Evolutionary conservation across 768 basidiomycete genomes (phyloP).

Genomic region (Xerocomus brunneocitrinus): DNA sequence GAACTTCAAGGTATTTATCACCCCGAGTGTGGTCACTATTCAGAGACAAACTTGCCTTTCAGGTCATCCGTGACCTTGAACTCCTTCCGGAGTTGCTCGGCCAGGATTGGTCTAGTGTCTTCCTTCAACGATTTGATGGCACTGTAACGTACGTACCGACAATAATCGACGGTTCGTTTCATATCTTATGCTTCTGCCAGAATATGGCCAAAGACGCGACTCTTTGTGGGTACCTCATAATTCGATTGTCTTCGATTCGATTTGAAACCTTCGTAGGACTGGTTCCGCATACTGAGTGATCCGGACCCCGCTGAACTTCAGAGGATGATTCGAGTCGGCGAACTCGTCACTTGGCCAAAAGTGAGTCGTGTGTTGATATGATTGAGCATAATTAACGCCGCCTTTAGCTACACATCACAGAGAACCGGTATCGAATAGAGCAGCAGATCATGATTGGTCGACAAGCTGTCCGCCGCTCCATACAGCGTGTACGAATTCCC

Average conservation of each 20-base stretch:
- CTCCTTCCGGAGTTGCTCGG: constrained; percentile 90
- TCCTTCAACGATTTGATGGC: constrained; percentile 90
- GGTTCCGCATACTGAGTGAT: constrained; percentile 79
- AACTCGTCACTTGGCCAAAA: constrained; percentile 96
- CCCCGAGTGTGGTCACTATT: not conserved
- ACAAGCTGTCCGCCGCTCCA: constrained; percentile 56
- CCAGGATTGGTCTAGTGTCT: constrained; percentile 95
- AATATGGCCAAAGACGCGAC: constrained; percentile 80
- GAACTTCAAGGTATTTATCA: constrained; percentile 71
- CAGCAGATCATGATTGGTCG: constrained; percentile 79
- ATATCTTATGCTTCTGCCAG: constrained; percentile 37
- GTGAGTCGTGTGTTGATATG: constrained; percentile 36
- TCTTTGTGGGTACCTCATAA: constrained; percentile 48
- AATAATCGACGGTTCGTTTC: constrained; percentile 7
- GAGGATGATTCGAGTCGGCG: constrained; percentile 83
- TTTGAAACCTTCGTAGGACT: constrained; percentile 49
- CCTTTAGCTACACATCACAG: constrained; percentile 85
- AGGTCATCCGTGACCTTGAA: constrained; percentile 93
- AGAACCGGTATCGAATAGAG: constrained; percentile 84
- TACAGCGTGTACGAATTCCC: constrained; percentile 35
- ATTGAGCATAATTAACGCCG: constrained; percentile 8
- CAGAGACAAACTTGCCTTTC: constrained; percentile 1
- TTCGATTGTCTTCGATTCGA: not conserved
- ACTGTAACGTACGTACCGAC: constrained; percentile 67
- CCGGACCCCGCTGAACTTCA: constrained; percentile 76